Evolutionary conservation across 1,284 basidiomycete species (phyloP).

Genomic region (Pseudozyma tsukubaensis): DNA sequence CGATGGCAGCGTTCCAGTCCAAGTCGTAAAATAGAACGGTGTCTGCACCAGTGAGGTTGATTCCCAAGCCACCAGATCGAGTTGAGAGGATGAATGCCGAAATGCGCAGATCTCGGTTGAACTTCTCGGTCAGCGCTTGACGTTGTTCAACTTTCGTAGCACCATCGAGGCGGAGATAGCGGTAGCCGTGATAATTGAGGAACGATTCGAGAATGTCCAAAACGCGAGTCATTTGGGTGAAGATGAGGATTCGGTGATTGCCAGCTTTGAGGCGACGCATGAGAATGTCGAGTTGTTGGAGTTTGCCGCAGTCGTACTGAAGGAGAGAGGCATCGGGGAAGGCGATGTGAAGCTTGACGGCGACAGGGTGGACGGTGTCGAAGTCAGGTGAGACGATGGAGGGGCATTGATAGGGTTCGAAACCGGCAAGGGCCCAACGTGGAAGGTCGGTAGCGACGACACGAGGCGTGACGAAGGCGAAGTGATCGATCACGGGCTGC

Average conservation of each 20-base stretch:
- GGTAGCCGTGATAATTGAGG: constrained; percentile 90
- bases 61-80: constrained; percentile 92
- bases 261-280: constrained; percentile 85
- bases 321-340: constrained; percentile 90
- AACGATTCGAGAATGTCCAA: constrained; percentile 94
- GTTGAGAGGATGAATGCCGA: constrained; percentile 95
- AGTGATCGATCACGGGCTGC: constrained; percentile 76
- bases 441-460: constrained; percentile 83
- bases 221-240: constrained; percentile 96
- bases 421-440: constrained; percentile 73
- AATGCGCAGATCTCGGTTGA: constrained; percentile 89
- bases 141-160: constrained; percentile 95
- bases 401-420: constrained; percentile 51
- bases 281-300: constrained; percentile 83
- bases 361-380: constrained; percentile 76
- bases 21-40: constrained; percentile 97
- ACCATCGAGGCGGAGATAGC: constrained; percentile 92
- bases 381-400: constrained; percentile 60
- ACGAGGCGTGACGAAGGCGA: constrained; percentile 84
- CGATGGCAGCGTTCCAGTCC: constrained; percentile 98
- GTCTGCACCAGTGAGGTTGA: constrained; percentile 93
- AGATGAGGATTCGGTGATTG: constrained; percentile 90
- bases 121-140: constrained; percentile 94
- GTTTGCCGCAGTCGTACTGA: constrained; percentile 96
- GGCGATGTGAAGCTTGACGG: constrained; percentile 89